Evolutionary conservation across 176 grass and related monocot genomes (phyloP), one percentile per base, ranked within the genome.

Genomic region (Puya raimondii): DNA sequence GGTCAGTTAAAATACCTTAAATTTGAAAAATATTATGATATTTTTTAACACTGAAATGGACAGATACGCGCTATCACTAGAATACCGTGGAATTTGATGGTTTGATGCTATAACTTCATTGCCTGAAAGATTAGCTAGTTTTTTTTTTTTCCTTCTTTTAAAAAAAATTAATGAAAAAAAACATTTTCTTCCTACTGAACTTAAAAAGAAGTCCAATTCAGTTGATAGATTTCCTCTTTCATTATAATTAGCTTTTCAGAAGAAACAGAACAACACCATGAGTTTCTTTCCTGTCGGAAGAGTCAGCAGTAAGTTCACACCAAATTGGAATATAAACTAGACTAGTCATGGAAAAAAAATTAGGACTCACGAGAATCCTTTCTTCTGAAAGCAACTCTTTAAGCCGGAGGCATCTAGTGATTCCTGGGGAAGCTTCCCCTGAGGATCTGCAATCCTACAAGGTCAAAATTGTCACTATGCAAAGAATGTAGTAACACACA

Each of bases 331-430:
- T 53, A 10, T 18, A 50, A 61, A 25, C 14, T 61, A 50, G 21
- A 49, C 52, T 17, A 59, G 51, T 50, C 4, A 42, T 12, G 47
- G 57, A 20, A 49, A 82, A 49, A 84, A 89, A 77, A 66, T 48
- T 18, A 69, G 2, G 68, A 87, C 93, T 97, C 84, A 97, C 93
- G 84, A 87, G 78, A 97, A 92, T 2, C 92, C 93, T 76, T 87
- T 92, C 70, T 51, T 78, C 64, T 71, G 23, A 70, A 97, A 97
- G 68, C 72, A 82, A 29, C 23, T 79, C 76, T 90, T 97, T 59
- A 97, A 70, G 68, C 67, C 82, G 79, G 71, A 65, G 9, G 80
- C 84, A 70, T 90, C 89, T 69, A 97, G 77, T 70, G 89, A 85
- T 87, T 97, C 93, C 78, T 88, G 80, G 70, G 93, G 89, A 82